Base-by-base conservation (phyloP, 345 rosid species). In the Eucalyptus microcorys region DNA sequence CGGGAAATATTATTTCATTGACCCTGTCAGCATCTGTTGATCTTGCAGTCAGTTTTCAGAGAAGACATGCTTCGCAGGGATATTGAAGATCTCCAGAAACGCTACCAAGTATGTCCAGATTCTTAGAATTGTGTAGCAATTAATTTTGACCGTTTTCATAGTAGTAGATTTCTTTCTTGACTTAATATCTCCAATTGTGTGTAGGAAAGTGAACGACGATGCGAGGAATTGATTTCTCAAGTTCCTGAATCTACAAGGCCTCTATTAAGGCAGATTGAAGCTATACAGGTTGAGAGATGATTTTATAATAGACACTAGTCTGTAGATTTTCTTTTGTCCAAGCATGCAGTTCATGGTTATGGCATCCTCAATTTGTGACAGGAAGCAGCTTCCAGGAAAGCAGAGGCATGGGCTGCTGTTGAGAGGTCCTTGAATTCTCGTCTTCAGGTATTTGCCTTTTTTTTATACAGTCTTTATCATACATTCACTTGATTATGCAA, bases 231-330 rank as follows among this genome's bases (percentile, higher is more conserved):
- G 93, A 92, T 98, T 83, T 95, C 96, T 52, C 99, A 96, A 93
- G 99, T 98, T 89, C 99, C 99, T 86, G 99, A 98, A 88, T 98
- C 99, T 87, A 98, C 99, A 45, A 95, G 99, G 93, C 99, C 99
- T 90, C 97, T 98, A 88, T 89, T 96, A 90, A 94, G 99, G 92
- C 99, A 98, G 94, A 98, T 98, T 89, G 99, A 98, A 92, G 99
- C 99, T 45, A 96, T 98, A 94, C 99, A 98, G 99, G 99, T 97
- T 85, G 83, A 76, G 27, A 40, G 47, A 76, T 76, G 45, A 76
- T 21, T 86, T 87, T 57, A 34, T 83, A 45, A 55, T 61, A 79
- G 86, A 88, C 40, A 6, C 48, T 53, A 26, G 49, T 86, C 27
- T 15, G 80, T 88, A 87, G 85, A 71, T 89, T 49, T 68, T 87